Evolutionary conservation across 345 rosid species (phyloP), one percentile per base, ranked within the genome.

Genomic region (Turnera subulata): DNA sequence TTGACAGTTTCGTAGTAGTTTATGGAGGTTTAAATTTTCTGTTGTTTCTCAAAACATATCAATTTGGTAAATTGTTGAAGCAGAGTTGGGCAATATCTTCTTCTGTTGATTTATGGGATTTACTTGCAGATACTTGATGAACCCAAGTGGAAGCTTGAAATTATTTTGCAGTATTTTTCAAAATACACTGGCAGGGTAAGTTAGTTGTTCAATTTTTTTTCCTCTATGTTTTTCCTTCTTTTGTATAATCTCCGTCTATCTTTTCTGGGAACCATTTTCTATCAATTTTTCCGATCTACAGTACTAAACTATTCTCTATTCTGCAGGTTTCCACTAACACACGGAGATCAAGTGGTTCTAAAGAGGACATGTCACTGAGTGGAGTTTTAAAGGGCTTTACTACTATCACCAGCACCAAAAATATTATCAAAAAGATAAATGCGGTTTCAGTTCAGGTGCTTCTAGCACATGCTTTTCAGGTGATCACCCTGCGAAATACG

Each of bases 121-220:
- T 23, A n/a, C 55, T 53, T 72, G 58, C 85, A 89, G 95, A 80
- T 68, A 26, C 86, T 89, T 54, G 60, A 70, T 32, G 77, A 86
- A 55, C 86, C 91, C 45, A 89, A 79, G 65, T 84, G 93, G 98
- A 92, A 92, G 78, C 76, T 83, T 57, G 93, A 80, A 73, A 71
- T 92, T 29, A 69, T 86, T 46, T 60, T 78, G 71, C 93, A 75
- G 67, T 92, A 83, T 55, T 73, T 89, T 35, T 50, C 52, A 25
- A 92, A 86, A 68, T 92, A 89, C 70, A 68, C 61, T 29, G 56
- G 84, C 21, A 86, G 81, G 88, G 96, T 83, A 58, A 60, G 56
- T 58, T 23, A n/a, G n/a, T n/a, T n/a, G n/a, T n/a, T n/a, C n/a
- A n/a, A n/a, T n/a, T n/a, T n/a, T n/a, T n/a, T n/a, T n/a, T n/a